Base-by-base conservation (phyloP, 768 basidiomycete species). In the Tylopilus vinaceipallidus region DNA sequence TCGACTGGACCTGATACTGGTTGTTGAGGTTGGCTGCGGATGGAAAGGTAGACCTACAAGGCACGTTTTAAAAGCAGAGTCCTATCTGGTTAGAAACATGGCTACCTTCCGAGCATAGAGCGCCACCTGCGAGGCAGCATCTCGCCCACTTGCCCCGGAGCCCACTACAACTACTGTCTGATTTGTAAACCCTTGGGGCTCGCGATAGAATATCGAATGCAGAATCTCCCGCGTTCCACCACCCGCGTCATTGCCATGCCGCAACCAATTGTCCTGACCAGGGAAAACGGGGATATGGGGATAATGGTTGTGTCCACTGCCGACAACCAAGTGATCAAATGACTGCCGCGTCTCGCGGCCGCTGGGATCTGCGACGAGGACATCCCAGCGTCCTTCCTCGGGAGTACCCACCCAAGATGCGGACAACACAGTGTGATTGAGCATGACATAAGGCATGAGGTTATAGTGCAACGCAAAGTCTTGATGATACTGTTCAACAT, bases 241-340 rank as follows among this genome's bases (percentile, higher is more conserved):
- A 8, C 39, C 19, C 12, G 49, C n/a, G n/a, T n/a, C n/a, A n/a
- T n/a, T 10, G 53, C 56, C 48, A 29, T 62, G 66, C 4, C 59
- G 66, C 10, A 79, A 58, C 82, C 83, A 83, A 6, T 66, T 67
- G 2, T 77, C 71, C 45, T 77, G 71, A 2, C 82, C 81, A 12
- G 58, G 61, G 67, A 77, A 82, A 6, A 56, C 53, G 6, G 74
- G 75, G 2, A 73, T 66, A 22, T 68, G 67, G 3, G 83, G 81
- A 48, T 75, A 68, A 52, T 80, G 80, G 49, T 81, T 76, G 50
- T 78, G 78, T 5, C 82, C 82, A n/a, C 66, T 74, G 20, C 79
- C 79, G 29, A 80, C 73, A 24, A 83, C 66, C 22, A 84, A 67
- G 58, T 83, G 82, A 53, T 83, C 75, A 56, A 77, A 78, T 3